Evolutionary conservation across 208 protist species (phyloP), one percentile per base, ranked within the genome.

Genomic region (Leishmania lainsoni): DNA sequence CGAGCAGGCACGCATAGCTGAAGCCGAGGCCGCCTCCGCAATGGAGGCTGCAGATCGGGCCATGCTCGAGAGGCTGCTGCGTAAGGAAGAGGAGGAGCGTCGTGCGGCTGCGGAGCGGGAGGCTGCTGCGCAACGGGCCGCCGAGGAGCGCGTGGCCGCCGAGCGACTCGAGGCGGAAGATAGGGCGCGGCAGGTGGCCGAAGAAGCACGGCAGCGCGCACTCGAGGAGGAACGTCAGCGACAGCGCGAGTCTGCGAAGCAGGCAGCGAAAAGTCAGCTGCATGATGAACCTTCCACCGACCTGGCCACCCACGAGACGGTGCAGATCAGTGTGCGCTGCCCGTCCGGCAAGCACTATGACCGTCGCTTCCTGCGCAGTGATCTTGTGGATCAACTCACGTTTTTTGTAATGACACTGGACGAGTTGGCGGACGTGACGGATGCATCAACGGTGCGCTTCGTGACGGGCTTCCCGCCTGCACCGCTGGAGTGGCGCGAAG

Each of bases 391-490:
- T 29, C 78, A 81, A 26, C 79, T 97, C 14, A 49, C 78, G 14
- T 78, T 89, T 54, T 96, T 90, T 78, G 92, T 87, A 5, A 69
- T 88, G 16, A 86, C 92, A 16, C 70, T 94, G n/a, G 91, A 92
- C 69, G 90, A 94, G 70, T 81, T 92, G 52, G 72, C 83, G 26
- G 88, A 81, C 22, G 79, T 77, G 35, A 79, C 59, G 59, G 88
- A 83, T 16, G 52, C 71, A 39, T 79, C 59, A 48, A 73, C 80
- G 69, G 86, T 97, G 82, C 78, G 91, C 75, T 85, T 97, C 35
- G 80, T 94, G 49, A 85, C 82, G 0, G 94, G 94, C 9, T 95
- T 95, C 81, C 94, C 94, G 16, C 92, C 92, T 0, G 76, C 81
- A 32, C 72, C 86, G 75, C 48, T 97, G 26, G 61, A 66, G 65